Evolutionary conservation across 2,329 filamentous ascomycete genomes (phyloP).

Genomic region (Fusarium kyushuense): DNA sequence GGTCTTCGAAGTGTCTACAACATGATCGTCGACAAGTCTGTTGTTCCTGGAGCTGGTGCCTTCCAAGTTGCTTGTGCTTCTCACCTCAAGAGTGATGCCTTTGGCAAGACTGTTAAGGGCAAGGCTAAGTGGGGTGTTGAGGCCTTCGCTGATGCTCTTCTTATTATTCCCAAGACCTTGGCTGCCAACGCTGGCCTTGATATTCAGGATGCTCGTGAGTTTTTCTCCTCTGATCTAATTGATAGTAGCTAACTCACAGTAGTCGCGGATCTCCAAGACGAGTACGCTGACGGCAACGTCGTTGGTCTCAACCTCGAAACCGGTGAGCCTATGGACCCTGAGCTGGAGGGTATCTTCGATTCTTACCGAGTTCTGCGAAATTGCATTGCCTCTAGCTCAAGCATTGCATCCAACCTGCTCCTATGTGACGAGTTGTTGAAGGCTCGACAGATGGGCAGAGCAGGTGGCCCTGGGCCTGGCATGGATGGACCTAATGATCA

Average conservation of each 20-base stretch:
- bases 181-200: conserved; percentile 97
- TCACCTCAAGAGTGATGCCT: conserved; percentile 87
- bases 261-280: conserved; percentile 91
- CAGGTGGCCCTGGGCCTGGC: conserved; percentile 71
- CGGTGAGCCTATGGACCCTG: conserved; percentile 94
- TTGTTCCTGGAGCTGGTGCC: conserved; percentile 92
- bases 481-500: conserved; percentile 71
- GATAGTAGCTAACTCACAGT: conserved; percentile 34
- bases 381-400: conserved; percentile 90
- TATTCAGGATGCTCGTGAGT: conserved; percentile 92
- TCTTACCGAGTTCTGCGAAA: conserved; percentile 96
- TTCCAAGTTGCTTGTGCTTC: conserved; percentile 95
- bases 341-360: conserved; percentile 92
- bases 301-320: conserved; percentile 89
- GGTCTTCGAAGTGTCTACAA: conserved; percentile 98
- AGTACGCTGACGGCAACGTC: conserved; percentile 83
- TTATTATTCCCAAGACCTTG: conserved; percentile 97
- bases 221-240: background rate
- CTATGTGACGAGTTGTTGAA: conserved; percentile 98
- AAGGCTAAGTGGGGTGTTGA: conserved; percentile 97
- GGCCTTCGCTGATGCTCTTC: conserved; percentile 93
- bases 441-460: conserved; percentile 90
- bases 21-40: conserved; percentile 97
- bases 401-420: conserved; percentile 94
- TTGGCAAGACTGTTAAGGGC: conserved; percentile 92